phyloP scores from a whole-genome alignment of 257 asterid species.

The Nicotiana sylvestris region DNA sequence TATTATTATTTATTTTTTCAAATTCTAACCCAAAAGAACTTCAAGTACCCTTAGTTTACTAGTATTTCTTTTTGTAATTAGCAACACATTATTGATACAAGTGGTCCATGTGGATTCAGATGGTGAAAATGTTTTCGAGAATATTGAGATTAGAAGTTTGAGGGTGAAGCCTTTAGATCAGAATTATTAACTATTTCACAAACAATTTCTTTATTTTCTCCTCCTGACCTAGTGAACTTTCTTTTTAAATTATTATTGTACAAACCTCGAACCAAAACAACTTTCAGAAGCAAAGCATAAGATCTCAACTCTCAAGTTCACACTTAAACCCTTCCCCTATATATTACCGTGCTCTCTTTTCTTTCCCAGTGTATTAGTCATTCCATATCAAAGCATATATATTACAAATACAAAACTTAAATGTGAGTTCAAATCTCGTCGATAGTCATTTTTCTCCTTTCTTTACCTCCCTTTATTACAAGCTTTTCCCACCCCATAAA shows the following conservation, averaged over 20 bases:
- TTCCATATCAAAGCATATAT: not conserved
- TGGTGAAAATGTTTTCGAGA: not conserved
- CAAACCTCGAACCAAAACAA: not conserved
- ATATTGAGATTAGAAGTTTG: not conserved
- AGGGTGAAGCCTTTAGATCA: conserved; percentile 21
- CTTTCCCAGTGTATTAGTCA: not conserved
- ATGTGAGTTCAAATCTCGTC: not conserved
- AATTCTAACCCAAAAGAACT: not conserved
- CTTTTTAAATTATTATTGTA: not conserved
- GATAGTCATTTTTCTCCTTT: too few relatives aligned
- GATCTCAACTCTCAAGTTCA: not conserved
- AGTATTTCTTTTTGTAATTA: not conserved
- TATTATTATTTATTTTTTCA: not conserved
- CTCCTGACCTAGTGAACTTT: not conserved
- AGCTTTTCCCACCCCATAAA: not conserved
- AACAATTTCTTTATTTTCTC: not conserved
- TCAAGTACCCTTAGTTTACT: not conserved
- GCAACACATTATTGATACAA: not conserved
- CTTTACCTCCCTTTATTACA: not conserved
- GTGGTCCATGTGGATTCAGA: not conserved
- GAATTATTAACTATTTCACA: not conserved
- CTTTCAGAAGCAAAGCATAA: not conserved
- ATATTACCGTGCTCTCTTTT: not conserved
- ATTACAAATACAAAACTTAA: not conserved
- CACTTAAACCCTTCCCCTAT: not conserved